Base-by-base conservation (phyloP, 129 eudicot genomes). In the Logfia minima region DNA sequence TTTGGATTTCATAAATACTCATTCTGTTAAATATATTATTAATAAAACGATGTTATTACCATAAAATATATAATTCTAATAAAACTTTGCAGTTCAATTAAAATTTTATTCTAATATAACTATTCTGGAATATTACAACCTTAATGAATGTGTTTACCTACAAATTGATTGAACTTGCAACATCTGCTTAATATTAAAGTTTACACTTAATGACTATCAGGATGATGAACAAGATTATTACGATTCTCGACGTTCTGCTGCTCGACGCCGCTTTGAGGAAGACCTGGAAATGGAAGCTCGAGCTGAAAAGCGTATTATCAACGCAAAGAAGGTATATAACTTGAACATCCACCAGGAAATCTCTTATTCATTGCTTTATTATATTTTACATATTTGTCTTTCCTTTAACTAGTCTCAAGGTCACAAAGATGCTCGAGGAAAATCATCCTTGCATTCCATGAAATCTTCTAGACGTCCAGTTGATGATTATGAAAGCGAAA, bases 231-330 rank as follows among this genome's bases (percentile, higher is more conserved):
- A 88, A 37, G 93, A 90, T 84, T 93, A 92, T 74, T 88, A 91
- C 32, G 97, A 93, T 17, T 64, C 89, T 37, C 92, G 93, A 11
- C 96, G 96, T 13, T 77, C 94, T 80, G 82, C 86, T 70, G 75
- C 74, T 66, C 86, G 97, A 26, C 90, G 92, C 21, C 89, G 89
- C 56, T 87, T 87, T 83, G 98, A 89, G 39, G 96, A 90, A 21
- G 97, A 94, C 82, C 74, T 91, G 58, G 98, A 95, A 82, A 84
- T 82, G 90, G 99, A 91, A 89, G 99, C 97, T 80, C 90, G 88
- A 68, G 99, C 97, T 17, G 99, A 95, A 80, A 95, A 86, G 82
- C 97, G 97, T 59, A 95, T 95, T 35, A 89, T 91, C 31, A 89
- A 82, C 81, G 97, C 96, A 45, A 95, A 95, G 88, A 95, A 91